Evolutionary conservation across 768 basidiomycete genomes (phyloP).

Genomic region (Rhodotorula toruloides): DNA sequence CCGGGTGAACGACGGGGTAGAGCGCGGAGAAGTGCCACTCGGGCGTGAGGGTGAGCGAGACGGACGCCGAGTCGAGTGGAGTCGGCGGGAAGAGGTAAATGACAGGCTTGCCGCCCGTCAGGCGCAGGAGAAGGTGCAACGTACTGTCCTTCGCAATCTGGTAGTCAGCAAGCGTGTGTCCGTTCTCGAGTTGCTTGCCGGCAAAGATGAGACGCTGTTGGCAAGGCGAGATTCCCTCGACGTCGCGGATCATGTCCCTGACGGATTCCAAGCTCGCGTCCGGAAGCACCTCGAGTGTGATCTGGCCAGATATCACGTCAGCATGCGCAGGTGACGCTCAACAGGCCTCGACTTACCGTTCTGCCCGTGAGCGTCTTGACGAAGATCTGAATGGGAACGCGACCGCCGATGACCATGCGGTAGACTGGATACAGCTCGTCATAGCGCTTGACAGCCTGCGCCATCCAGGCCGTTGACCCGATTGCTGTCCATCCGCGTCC

Average conservation of each 20-base stretch:
- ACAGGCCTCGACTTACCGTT: too few species aligned
- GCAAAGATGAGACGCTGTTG: background rate
- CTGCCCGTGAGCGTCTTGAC: too few species aligned
- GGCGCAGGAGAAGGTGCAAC: constrained; percentile 87
- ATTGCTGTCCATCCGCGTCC: too few species aligned
- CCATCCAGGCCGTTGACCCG: too few species aligned
- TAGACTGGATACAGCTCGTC: too few species aligned
- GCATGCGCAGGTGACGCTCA: too few species aligned
- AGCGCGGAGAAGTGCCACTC: constrained; percentile 19
- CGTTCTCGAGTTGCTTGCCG: constrained; percentile 59
- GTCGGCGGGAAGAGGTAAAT: constrained; percentile 48
- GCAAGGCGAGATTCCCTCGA: too few species aligned
- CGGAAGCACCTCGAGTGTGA: constrained; percentile 53
- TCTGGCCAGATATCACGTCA: constrained; percentile 47
- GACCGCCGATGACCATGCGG: too few species aligned
- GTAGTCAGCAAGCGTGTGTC: constrained; percentile 78
- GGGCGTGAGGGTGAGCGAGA: constrained; percentile 41
- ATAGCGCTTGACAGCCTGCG: too few species aligned
- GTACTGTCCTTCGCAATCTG: constrained; percentile 72
- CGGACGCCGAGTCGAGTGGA: constrained; percentile 38
- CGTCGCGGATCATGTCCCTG: constrained; percentile 52
- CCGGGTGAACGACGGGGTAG: constrained; percentile 3
- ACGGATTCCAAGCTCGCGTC: constrained; percentile 48
- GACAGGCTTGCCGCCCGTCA: constrained; percentile 55
- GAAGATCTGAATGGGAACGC: too few species aligned